These are phyloP conservation scores for Rhodosporidiobolus odoratus DNA, from an alignment of 768 basidiomycete genomes.

Conservation along the genomic window DNA sequence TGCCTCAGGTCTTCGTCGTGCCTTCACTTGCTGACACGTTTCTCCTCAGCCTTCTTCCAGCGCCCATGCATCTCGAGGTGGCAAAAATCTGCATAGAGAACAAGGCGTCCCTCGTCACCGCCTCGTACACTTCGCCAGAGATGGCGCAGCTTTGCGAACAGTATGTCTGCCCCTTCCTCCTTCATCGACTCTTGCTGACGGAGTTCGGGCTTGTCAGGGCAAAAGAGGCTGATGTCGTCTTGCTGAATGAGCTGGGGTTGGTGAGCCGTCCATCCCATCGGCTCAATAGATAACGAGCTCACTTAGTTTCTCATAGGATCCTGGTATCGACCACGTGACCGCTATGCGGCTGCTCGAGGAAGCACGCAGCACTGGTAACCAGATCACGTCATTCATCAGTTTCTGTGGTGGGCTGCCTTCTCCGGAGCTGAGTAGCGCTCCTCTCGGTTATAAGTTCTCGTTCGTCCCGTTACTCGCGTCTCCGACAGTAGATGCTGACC, in stretches of 20 bases:
- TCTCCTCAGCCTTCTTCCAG: conserved; percentile 66
- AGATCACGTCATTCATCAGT: conserved; percentile 67
- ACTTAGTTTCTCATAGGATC: conserved; percentile 64
- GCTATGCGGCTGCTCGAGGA: conserved; percentile 64
- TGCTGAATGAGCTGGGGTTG: conserved; percentile 73
- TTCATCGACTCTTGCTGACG: not conserved
- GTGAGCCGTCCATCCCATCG: conserved; percentile 38
- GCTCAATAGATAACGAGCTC: not conserved
- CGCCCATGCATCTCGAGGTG: conserved; percentile 62
- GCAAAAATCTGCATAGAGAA: conserved; percentile 68
- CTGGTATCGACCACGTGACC: conserved; percentile 83
- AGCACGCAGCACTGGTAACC: conserved; percentile 54
- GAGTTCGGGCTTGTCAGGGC: conserved; percentile 55
- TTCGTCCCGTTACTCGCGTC: not conserved
- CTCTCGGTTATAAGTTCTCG: conserved; percentile 38
- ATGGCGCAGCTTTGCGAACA: conserved; percentile 63
- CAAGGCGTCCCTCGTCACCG: conserved; percentile 74
- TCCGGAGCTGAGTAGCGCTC: conserved; percentile 54
- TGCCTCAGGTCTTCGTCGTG: no score
- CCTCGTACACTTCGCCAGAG: conserved; percentile 75
- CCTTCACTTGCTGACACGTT: conserved; percentile 22
- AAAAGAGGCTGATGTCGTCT: conserved; percentile 57
- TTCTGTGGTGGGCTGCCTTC: conserved; percentile 91
- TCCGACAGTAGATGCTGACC: not conserved
- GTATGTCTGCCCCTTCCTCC: conserved; percentile 49